Evolutionary conservation across 169 alveolate genomes (phyloP).

Genomic region (Cryptosporidium canis): DNA sequence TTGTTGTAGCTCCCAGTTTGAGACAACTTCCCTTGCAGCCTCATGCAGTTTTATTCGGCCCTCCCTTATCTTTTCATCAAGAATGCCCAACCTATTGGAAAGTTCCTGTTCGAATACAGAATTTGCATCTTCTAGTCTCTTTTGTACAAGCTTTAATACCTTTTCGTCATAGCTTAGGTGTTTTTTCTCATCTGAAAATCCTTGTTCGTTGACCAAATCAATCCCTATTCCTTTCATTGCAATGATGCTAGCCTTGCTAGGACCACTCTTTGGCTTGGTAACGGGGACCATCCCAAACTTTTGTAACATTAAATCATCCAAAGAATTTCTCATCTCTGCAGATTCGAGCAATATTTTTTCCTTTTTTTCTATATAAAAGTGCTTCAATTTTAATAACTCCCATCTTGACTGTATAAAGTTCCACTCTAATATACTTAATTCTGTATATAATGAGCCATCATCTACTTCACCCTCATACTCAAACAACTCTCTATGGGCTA

Average conservation of each 20-base stretch:
- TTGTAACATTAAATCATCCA: slow-evolving; percentile 18
- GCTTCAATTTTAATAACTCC: slow-evolving; percentile 47
- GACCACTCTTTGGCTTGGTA: not conserved
- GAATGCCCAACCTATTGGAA: slow-evolving; percentile 27
- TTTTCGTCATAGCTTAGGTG: slow-evolving; percentile 50
- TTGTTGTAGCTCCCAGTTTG: slow-evolving; percentile 67
- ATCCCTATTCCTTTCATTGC: slow-evolving; percentile 32
- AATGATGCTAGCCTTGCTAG: not conserved
- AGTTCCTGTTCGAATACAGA: slow-evolving; percentile 56
- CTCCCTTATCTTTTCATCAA: slow-evolving; percentile 58
- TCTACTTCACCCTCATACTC: slow-evolving; percentile 61
- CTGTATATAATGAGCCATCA: slow-evolving; percentile 59
- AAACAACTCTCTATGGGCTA: slow-evolving; percentile 4
- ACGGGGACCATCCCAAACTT: slow-evolving; percentile 44
- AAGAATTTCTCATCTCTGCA: slow-evolving; percentile 50
- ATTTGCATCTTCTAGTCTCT: slow-evolving; percentile 66
- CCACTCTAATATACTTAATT: slow-evolving; percentile 55
- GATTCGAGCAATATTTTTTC: slow-evolving; percentile 36
- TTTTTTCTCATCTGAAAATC: not conserved
- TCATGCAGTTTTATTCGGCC: slow-evolving; percentile 54
- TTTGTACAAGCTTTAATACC: slow-evolving; percentile 45
- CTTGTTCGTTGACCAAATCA: not conserved
- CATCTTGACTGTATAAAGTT: slow-evolving; percentile 64
- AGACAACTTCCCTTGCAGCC: slow-evolving; percentile 69
- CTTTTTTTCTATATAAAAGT: slow-evolving; percentile 36